Conservation (phyloP, 2,329 filamentous ascomycete genomes). For the Mollisia scopiformis region DNA sequence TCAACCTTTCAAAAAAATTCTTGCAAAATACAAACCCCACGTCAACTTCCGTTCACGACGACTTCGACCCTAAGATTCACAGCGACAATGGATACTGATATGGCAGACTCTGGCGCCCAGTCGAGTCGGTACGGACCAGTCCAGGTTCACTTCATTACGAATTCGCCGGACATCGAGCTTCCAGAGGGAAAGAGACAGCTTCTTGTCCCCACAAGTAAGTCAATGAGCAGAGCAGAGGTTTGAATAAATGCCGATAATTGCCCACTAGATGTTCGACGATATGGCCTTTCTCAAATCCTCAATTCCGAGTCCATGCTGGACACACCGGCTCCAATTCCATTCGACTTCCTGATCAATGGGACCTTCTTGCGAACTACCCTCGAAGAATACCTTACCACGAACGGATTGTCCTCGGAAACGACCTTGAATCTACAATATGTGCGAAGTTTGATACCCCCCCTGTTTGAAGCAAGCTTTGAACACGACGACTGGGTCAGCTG, state of each 20-base stretch:
- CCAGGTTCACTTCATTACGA: constrained; percentile 70
- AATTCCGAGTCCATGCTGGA: constrained; percentile 74
- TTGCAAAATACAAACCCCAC: background rate
- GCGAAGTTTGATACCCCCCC: constrained; percentile 84
- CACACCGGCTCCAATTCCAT: constrained; percentile 68
- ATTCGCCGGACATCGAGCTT: constrained; percentile 62
- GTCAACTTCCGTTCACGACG: background rate
- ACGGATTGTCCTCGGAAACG: constrained; percentile 87
- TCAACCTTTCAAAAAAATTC: background rate
- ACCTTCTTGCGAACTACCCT: constrained; percentile 87
- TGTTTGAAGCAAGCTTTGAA: constrained; percentile 89
- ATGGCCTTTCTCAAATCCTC: constrained; percentile 70
- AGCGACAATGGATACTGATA: constrained; percentile 17
- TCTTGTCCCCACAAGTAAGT: constrained; percentile 61
- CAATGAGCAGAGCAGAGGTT: background rate
- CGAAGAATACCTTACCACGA: constrained; percentile 84
- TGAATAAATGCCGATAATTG: constrained; percentile 9
- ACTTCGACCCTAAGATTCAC: background rate
- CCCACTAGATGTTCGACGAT: constrained; percentile 64
- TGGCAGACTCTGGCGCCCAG: constrained; percentile 15
- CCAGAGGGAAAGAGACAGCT: constrained; percentile 64
- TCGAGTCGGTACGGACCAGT: constrained; percentile 51
- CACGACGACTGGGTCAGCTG: constrained; percentile 97
- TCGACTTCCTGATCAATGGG: constrained; percentile 96
- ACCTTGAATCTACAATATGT: constrained; percentile 92